Conservation (phyloP, 352 stramenopile genomes). For the Phytophthora kernoviae region DNA sequence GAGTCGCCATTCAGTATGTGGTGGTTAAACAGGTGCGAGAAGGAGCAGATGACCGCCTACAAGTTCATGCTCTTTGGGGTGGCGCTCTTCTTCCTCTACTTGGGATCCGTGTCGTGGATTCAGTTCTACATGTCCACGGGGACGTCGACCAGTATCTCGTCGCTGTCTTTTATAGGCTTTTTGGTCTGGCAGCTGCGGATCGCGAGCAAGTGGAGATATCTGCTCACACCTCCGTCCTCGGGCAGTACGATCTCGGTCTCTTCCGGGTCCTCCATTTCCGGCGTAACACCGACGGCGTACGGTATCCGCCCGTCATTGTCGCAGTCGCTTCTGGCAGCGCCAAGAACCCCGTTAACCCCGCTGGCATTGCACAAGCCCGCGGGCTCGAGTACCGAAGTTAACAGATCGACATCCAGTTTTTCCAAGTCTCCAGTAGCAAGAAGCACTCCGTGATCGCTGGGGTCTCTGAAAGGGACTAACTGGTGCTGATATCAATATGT, state of each 20-base stretch:
- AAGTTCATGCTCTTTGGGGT: conserved; percentile 73
- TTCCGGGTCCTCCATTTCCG: not conserved
- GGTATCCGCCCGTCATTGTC: conserved; percentile 15
- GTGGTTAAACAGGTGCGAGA: conserved; percentile 73
- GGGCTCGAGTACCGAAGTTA: conserved; percentile 24
- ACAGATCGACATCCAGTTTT: conserved; percentile 10
- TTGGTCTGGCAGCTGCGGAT: conserved; percentile 73
- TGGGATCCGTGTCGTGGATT: conserved; percentile 67
- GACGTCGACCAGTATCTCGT: conserved; percentile 48
- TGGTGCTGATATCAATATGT: too few species aligned
- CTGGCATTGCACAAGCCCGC: conserved; percentile 29
- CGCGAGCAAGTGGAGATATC: conserved; percentile 77
- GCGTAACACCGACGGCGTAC: not conserved
- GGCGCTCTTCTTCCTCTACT: conserved; percentile 74
- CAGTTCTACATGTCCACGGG: conserved; percentile 62
- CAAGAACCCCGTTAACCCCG: conserved; percentile 19
- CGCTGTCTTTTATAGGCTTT: conserved; percentile 52
- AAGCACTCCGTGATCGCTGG: conserved; percentile 4
- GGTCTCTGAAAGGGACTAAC: too few species aligned
- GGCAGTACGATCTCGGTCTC: conserved; percentile 14
- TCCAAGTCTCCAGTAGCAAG: conserved; percentile 11
- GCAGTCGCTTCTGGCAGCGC: conserved; percentile 23
- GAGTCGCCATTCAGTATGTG: conserved; percentile 66
- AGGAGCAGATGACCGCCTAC: conserved; percentile 73
- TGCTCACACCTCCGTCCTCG: conserved; percentile 52